These are phyloP conservation scores for Silybum marianum DNA, from an alignment of 129 eudicot genomes.

Conservation along the genomic window DNA sequence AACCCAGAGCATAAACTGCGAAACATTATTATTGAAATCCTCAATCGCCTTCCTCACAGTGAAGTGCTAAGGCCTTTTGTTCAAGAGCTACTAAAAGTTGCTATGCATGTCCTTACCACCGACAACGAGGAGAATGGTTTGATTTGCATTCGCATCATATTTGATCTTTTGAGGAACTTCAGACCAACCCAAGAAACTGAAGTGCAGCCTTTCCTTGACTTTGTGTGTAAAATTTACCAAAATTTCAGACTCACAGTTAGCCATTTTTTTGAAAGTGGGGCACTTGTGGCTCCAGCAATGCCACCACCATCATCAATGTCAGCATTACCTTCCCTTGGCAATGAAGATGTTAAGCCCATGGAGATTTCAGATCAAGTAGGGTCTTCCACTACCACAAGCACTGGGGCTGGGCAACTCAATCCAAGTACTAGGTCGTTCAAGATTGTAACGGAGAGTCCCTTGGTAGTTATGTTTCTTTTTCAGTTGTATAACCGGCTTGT, in stretches of 20 bases:
- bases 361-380: conserved; percentile 89
- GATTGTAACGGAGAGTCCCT: conserved; percentile 94
- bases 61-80: conserved; percentile 93
- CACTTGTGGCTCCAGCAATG: conserved; percentile 59
- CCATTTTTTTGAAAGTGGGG: conserved; percentile 89
- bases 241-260: conserved; percentile 83
- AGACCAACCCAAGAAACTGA: conserved; percentile 89
- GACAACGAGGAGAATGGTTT: conserved; percentile 98
- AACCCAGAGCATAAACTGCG: conserved; percentile 86
- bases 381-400: conserved; percentile 39
- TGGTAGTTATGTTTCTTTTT: conserved; percentile 98
- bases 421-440: conserved; percentile 94
- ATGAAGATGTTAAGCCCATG: conserved; percentile 81
- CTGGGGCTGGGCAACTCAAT: conserved; percentile 76
- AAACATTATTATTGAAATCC: conserved; percentile 79
- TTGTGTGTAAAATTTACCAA: conserved; percentile 92
- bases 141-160: conserved; percentile 88
- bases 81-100: conserved; percentile 85
- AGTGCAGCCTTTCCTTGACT: conserved; percentile 96
- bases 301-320: conserved; percentile 58
- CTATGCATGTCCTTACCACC: conserved; percentile 92
- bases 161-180: conserved; percentile 87
- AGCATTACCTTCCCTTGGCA: conserved; percentile 57
- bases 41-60: conserved; percentile 89
- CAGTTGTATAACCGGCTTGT: conserved; percentile 95